phyloP scores from a whole-genome alignment of 164 flowering plant species.

The Aristolochia fimbriata region DNA sequence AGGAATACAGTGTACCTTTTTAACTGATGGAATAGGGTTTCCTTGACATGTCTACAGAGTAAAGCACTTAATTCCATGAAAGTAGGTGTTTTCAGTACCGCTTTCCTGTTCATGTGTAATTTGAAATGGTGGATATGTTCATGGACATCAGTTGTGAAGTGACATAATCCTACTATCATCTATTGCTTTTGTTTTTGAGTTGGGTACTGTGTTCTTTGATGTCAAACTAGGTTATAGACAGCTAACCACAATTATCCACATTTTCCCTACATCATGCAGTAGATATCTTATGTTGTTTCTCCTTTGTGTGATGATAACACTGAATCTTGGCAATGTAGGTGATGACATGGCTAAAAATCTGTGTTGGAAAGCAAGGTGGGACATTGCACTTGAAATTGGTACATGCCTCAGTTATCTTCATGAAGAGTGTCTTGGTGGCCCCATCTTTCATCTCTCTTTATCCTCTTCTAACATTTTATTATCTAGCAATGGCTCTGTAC shows the following conservation, averaged over 20 bases:
- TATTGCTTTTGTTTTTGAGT: no score
- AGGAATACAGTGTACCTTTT: no score
- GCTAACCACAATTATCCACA: not conserved
- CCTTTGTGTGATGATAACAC: not conserved
- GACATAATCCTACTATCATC: no score
- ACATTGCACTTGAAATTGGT: conserved; percentile 30
- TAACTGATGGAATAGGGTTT: no score
- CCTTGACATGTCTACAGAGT: no score
- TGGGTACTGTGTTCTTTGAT: no score
- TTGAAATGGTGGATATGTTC: no score
- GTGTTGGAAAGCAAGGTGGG: conserved; percentile 30
- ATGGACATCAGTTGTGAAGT: no score
- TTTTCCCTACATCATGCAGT: not conserved
- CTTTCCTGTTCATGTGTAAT: no score
- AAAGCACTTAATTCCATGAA: no score
- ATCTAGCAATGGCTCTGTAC: conserved; percentile 14
- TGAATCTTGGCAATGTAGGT: conserved; percentile 8
- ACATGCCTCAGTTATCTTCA: conserved; percentile 39
- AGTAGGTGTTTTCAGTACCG: no score
- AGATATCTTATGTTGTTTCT: not conserved
- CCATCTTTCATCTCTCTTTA: conserved; percentile 25
- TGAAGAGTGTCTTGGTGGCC: conserved; percentile 38
- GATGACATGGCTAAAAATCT: conserved; percentile 28
- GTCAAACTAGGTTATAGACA: no score
- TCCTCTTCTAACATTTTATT: conserved; percentile 19